phyloP scores from a whole-genome alignment of 371 early-diverging fungal genomes.

The Actinomucor elegans region DNA sequence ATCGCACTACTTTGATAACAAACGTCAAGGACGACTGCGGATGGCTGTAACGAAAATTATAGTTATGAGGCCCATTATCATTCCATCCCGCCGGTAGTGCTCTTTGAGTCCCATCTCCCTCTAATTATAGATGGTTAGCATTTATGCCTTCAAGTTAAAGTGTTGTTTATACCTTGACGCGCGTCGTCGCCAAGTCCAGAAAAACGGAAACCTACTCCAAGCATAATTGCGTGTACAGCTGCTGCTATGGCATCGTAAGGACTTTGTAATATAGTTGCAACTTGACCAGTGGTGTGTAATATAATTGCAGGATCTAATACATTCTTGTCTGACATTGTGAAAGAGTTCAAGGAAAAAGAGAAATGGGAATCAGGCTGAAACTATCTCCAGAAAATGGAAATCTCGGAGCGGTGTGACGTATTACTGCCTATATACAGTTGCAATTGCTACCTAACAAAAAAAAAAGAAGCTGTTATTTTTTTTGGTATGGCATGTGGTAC shows the following conservation, averaged over 20 bases:
- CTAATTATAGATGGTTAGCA: conserved; percentile 14
- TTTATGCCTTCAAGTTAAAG: not conserved
- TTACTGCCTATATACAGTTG: too few species aligned
- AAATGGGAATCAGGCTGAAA: too few species aligned
- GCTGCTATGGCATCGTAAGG: conserved; percentile 61
- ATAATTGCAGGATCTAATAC: conserved; percentile 41
- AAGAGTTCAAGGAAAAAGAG: not conserved
- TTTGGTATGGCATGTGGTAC: too few species aligned
- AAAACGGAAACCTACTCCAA: conserved; percentile 59
- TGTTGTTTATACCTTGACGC: conserved; percentile 29
- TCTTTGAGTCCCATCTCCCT: conserved; percentile 34
- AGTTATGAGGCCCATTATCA: conserved; percentile 48
- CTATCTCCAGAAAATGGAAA: too few species aligned
- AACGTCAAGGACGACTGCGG: conserved; percentile 70
- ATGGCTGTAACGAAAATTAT: conserved; percentile 70
- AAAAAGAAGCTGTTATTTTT: too few species aligned
- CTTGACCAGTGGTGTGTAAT: conserved; percentile 29
- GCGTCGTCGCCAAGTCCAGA: conserved; percentile 67
- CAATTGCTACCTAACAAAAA: too few species aligned
- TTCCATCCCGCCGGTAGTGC: conserved; percentile 62
- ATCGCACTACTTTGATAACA: conserved; percentile 65
- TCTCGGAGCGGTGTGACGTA: too few species aligned
- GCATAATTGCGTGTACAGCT: conserved; percentile 59
- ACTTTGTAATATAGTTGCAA: conserved; percentile 25
- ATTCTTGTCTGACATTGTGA: conserved; percentile 10